Percentiles rank a stretch among this genome's conserved stretches.
Conservation (phyloP, 345 rosid genomes). For the Gossypium bickii region DNA sequence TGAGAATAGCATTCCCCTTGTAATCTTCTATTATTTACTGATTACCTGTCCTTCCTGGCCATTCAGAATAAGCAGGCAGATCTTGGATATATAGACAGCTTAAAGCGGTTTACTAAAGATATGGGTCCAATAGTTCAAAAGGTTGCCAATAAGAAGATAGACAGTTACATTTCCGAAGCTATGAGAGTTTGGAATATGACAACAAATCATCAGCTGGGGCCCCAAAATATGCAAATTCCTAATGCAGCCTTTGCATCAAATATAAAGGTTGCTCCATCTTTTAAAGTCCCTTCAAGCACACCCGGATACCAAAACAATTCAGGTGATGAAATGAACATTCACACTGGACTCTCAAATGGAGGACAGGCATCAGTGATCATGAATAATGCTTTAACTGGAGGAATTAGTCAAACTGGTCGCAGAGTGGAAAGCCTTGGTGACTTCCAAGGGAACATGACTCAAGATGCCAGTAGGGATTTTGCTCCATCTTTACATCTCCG, state of each 20-base stretch:
- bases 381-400: conserved; percentile 2
- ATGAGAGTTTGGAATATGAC: background rate
- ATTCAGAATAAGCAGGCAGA: conserved; percentile 12
- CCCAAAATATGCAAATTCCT: conserved; percentile 2
- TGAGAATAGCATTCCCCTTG: background rate
- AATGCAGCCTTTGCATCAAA: background rate
- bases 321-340: background rate
- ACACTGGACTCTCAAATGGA: background rate
- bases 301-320: background rate
- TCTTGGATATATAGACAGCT: conserved; percentile 18
- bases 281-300: conserved; percentile 1
- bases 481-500: conserved; percentile 14
- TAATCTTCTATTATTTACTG: conserved; percentile 9
- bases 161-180: background rate
- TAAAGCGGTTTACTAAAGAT: conserved; percentile 19
- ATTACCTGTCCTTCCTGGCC: conserved; percentile 12
- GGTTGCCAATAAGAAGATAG: conserved; percentile 22
- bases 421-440: conserved; percentile 10
- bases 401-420: background rate
- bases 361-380: conserved; percentile 3
- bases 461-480: background rate
- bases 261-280: conserved; percentile 18
- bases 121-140: conserved; percentile 28
- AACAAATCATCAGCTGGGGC: background rate
- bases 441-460: background rate